These are phyloP conservation scores for Dothidotthia symphoricarpi DNA, from an alignment of 2,329 filamentous ascomycete genomes.

Conservation along the genomic window DNA sequence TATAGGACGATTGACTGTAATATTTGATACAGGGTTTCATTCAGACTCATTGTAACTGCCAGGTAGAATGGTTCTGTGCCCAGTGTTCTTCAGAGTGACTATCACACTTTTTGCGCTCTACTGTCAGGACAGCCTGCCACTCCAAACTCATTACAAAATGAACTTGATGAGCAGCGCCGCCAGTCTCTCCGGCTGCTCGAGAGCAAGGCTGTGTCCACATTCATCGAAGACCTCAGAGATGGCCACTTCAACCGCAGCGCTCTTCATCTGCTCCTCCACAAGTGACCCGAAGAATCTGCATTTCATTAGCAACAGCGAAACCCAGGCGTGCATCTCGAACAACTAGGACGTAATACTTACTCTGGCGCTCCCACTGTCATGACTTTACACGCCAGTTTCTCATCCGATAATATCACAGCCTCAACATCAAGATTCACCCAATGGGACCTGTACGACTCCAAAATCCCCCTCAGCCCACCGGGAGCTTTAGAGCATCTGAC, in stretches of 20 bases:
- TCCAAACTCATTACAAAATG: constrained; percentile 3
- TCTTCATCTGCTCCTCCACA: constrained; percentile 26
- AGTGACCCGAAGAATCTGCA: constrained; percentile 18
- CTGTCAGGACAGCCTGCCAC: too few species aligned
- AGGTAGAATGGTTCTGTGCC: too few species aligned
- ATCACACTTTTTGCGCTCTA: too few species aligned
- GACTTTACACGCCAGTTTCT: constrained; percentile 17
- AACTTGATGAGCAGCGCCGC: constrained; percentile 16
- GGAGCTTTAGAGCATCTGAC: constrained; percentile 18
- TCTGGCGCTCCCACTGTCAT: constrained; percentile 24
- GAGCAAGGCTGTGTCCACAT: constrained; percentile 19
- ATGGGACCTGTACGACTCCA: constrained; percentile 22
- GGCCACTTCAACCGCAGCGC: constrained; percentile 30
- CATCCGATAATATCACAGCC: constrained; percentile 16
- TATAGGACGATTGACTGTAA: too few species aligned
- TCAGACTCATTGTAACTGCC: too few species aligned
- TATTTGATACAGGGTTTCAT: too few species aligned
- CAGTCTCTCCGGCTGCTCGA: constrained; percentile 20
- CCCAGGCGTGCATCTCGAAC: too few species aligned
- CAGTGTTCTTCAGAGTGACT: too few species aligned
- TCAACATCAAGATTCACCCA: constrained; percentile 24
- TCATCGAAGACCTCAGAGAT: constrained; percentile 25
- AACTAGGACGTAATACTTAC: constrained; percentile 2
- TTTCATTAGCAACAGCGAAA: not conserved
- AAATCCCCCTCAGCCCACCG: constrained; percentile 16